Evolutionary conservation across 2,329 filamentous ascomycete genomes (phyloP).

Genomic region (Penicillium corylophilum): DNA sequence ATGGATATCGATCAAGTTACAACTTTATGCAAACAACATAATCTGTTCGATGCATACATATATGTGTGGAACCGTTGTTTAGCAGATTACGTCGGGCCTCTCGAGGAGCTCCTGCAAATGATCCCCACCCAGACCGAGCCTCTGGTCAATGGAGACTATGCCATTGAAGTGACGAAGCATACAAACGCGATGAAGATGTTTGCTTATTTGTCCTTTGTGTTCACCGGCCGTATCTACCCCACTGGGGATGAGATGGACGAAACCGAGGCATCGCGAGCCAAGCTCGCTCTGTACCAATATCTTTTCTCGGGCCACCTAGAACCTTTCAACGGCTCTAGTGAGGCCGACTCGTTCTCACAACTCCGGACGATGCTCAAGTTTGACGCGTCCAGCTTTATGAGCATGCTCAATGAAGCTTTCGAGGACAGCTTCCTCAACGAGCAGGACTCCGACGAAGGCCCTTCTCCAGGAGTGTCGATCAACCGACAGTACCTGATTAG

Average conservation of each 20-base stretch:
- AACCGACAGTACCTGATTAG: conserved; percentile 91
- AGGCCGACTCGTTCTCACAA: conserved; percentile 79
- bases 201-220: conserved; percentile 85
- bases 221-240: conserved; percentile 90
- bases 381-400: conserved; percentile 88
- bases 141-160: conserved; percentile 44
- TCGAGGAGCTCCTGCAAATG: conserved; percentile 72
- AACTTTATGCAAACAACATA: conserved; percentile 82
- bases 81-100: conserved; percentile 82
- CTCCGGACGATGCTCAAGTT: conserved; percentile 81
- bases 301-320: conserved; percentile 74
- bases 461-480: conserved; percentile 58
- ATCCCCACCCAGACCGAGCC: conserved; percentile 24
- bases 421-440: conserved; percentile 93
- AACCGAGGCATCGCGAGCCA: conserved; percentile 70
- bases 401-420: conserved; percentile 93
- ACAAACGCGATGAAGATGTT: conserved; percentile 84
- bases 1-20: conserved; percentile 95
- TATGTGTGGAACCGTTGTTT: conserved; percentile 96
- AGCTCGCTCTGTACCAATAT: conserved; percentile 87
- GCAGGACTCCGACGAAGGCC: conserved; percentile 63
- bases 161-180: conserved; percentile 57
- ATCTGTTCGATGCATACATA: conserved; percentile 89
- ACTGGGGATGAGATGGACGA: conserved; percentile 75
- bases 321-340: conserved; percentile 37